Base-by-base conservation (phyloP, 2,329 filamentous ascomycete genomes). In the Epicoccum nigrum region DNA sequence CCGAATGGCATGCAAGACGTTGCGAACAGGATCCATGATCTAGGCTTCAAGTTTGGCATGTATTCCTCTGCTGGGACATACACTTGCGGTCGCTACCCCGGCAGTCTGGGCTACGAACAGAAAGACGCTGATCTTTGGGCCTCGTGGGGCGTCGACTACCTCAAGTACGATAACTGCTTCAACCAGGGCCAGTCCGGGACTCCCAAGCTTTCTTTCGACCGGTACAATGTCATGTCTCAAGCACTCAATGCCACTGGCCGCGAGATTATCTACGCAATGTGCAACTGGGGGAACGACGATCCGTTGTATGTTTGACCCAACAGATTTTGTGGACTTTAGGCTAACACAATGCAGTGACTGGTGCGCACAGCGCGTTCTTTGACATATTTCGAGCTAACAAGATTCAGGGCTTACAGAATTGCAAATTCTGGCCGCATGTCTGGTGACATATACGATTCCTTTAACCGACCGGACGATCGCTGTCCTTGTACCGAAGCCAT, bases 161-260 rank as follows among this genome's bases (percentile, higher is more conserved):
- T 64, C 16, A 64, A 83, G 62, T 83, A 83, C 58, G 81, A 83
- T 66, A 83, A 83, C 61, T 84, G 81, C 69, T 82, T 76, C 63
- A 82, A 83, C 55, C 72, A 78, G 53, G 81, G 81, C 7, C 76
- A 80, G 47, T 77, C 75, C 15, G 79, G 80, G 11, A 79, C 73
- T 2, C 72, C 76, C 0, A 69, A 76, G 51, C 62, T 79, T 28
- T 76, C 76, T 4, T 79, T 74, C 54, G 72, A 76, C 40, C 74
- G 77, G 19, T 82, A 81, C 64, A 74, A 77, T 21, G 69, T 68
- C 23, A 81, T 80, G 74, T 75, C 75, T 13, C 64, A 77, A n/a
- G 76, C 80, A 0, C 68, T 80, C 27, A 80, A 79, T 48, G 65
- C 67, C 11, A 79, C 79, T 9, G 75, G 72, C 1, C 68, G 77